Evolutionary conservation across 148 eudicot genomes (phyloP), one percentile per base, ranked within the genome.

Genomic region (Vaccinium vitisidaea): DNA sequence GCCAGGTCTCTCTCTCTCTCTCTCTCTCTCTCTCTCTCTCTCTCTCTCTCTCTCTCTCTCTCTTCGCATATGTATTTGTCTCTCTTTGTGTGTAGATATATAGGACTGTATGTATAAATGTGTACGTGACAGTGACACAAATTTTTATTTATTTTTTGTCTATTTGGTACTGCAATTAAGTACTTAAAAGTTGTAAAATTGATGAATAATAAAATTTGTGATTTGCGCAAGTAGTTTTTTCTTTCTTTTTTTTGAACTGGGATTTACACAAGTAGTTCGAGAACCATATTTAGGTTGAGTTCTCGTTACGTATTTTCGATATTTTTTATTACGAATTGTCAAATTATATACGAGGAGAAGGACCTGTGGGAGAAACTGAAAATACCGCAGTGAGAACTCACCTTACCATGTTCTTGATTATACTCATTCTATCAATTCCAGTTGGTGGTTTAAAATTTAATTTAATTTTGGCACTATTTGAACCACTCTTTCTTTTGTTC

Each of bases 1-100:
- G 19, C 82, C 86, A 84, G 86, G 86, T 78, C 30, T 77, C 30
- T 50, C 55, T 77, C 27, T 77, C 27, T 48, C 54, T 58, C 36
- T 14, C 23, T 25, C 23, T 54, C 27, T 77, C 27, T 48, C 54
- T 58, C 36, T 14, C 23, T 25, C 23, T 54, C 23, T 56, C 32
- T 32, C 75, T 75, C 55, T 82, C n/a, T n/a, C n/a, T n/a, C 30
- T 77, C 30, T 50, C 55, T 77, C 27, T 77, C 27, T 48, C 54
- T 58, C 36, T 14, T n/a, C n/a, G n/a, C n/a, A n/a, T n/a, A n/a
- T n/a, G n/a, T n/a, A n/a, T n/a, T n/a, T n/a, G n/a, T n/a, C n/a
- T n/a, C n/a, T n/a, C n/a, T n/a, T n/a, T n/a, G n/a, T 58, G 53
- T 83, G 8, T 83, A 2, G 43, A 1, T 30, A 19, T 75, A 13